Evolutionary conservation across 345 rosid species (phyloP), one percentile per base, ranked within the genome.

Genomic region (Barbarea vulgaris): DNA sequence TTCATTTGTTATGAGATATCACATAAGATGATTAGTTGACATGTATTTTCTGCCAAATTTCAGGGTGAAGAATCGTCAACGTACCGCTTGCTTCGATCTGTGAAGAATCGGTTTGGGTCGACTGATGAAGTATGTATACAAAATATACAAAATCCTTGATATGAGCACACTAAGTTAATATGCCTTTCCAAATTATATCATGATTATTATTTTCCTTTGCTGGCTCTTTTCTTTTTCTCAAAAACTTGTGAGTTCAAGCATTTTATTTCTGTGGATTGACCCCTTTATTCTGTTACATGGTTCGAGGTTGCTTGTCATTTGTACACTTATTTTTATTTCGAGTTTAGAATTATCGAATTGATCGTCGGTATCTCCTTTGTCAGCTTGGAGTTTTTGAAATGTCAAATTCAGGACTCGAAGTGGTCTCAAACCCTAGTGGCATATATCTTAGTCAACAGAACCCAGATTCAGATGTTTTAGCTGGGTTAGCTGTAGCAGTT

Each of bases 371-470:
- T 63, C 47, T 21, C 52, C 51, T 68, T 62, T 74, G 71, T 65
- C 89, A 94, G 98, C 89, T 94, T 52, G 98, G 98, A 50, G 89
- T 94, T 39, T 91, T 94, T 78, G 95, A 89, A 84, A 94, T 94
- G 98, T 72, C 86, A 54, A 89, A 85, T 70, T 66, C 22, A 47
- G 98, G 98, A 70, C 88, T 94, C 74, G 86, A 80, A 80, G 83
- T 83, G 70, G 91, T 94, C 68, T 76, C 87, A 59, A 88, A 88
- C 82, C 93, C 97, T 48, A 89, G 96, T 74, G 87, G 87, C 83
- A 94, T 94, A 74, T 91, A 82, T 69, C 80, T 90, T 67, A 88
- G 91, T 61, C 88, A 91, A 72, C 87, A 85, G 61, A 82, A 82
- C 72, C 78, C 89, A 55, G 89, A 81, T 72, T 91, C 97, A 22